Percentiles rank a stretch among this genome's conserved stretches.
phyloP scores from a whole-genome alignment of 2,329 filamentous ascomycete genomes.

The Microthyrium microscopicum region DNA sequence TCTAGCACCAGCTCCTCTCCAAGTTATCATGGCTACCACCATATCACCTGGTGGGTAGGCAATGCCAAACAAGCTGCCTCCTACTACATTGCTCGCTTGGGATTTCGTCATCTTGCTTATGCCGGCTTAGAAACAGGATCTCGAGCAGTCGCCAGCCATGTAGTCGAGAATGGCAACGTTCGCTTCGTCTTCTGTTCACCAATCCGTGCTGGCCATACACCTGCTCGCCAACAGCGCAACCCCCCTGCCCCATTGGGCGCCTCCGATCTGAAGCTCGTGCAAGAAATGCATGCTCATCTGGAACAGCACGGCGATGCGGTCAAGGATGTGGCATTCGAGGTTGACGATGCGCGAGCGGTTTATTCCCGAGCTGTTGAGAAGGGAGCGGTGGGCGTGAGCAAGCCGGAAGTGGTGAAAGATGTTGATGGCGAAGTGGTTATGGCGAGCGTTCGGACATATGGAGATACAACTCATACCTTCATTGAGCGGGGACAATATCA shows the following conservation, averaged over 20 bases:
- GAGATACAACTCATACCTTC: constrained; percentile 87
- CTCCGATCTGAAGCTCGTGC: constrained; percentile 45
- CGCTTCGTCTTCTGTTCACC: constrained; percentile 76
- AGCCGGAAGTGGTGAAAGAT: constrained; percentile 39
- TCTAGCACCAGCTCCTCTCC: constrained; percentile 24
- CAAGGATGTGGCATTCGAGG: constrained; percentile 89
- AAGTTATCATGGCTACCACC: constrained; percentile 72
- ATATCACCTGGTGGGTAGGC: constrained; percentile 90
- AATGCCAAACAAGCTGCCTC: constrained; percentile 90
- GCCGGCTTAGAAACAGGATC: constrained; percentile 76
- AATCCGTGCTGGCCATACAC: constrained; percentile 21
- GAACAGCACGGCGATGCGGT: constrained; percentile 84
- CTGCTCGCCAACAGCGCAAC: constrained; percentile 39
- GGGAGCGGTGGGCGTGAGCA: constrained; percentile 44
- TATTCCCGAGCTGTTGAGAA: constrained; percentile 55
- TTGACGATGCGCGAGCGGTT: constrained; percentile 72
- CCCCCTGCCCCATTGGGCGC: no score
- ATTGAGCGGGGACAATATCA: constrained; percentile 55
- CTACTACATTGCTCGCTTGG: constrained; percentile 78
- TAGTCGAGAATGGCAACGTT: constrained; percentile 59
- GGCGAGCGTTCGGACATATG: constrained; percentile 79
- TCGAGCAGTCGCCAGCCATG: constrained; percentile 66
- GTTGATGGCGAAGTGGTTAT: constrained; percentile 51
- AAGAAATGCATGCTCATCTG: constrained; percentile 66
- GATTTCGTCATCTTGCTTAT: constrained; percentile 70